A percentile compares a stretch with the other conserved stretches of the same genome.
Conservation (phyloP, 1,139 yeast species). For the Pichia sp. region DNA sequence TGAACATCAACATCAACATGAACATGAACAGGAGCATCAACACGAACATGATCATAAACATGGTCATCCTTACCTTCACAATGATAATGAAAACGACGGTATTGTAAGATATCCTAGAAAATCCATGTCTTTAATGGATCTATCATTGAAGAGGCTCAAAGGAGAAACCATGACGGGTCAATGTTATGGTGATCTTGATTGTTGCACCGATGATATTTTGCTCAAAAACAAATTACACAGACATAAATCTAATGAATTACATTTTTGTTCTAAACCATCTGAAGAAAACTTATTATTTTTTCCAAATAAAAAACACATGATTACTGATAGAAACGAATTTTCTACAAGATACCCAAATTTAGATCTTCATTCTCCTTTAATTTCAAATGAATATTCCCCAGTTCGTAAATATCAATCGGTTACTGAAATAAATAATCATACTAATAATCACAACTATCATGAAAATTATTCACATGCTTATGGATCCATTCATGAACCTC, state of each 20-base stretch:
- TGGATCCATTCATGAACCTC: not conserved
- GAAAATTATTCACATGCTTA: slow-evolving; percentile 4
- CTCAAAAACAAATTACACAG: slow-evolving; percentile 12
- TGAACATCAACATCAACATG: not conserved
- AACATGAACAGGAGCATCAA: not conserved
- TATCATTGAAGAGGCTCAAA: slow-evolving; percentile 27
- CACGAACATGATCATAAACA: not conserved
- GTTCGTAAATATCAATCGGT: not conserved
- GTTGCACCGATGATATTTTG: slow-evolving; percentile 22
- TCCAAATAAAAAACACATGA: slow-evolving; percentile 21
- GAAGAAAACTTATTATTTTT: slow-evolving; percentile 30
- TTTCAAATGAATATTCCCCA: slow-evolving; percentile 2
- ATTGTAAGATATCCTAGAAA: slow-evolving; percentile 7
- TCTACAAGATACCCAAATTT: slow-evolving; percentile 26
- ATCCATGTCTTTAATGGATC: slow-evolving; percentile 27
- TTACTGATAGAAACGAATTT: slow-evolving; percentile 23
- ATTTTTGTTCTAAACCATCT: slow-evolving; percentile 30
- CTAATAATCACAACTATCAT: slow-evolving; percentile 5
- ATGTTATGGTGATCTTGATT: slow-evolving; percentile 29
- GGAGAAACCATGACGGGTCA: slow-evolving; percentile 27
- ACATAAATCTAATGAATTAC: slow-evolving; percentile 19
- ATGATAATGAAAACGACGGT: too few species aligned
- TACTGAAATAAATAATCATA: not conserved
- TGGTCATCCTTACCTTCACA: not conserved
- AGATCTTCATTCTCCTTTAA: slow-evolving; percentile 29